phyloP scores from a whole-genome alignment of 768 basidiomycete genomes.

The Panellus pusillus region DNA sequence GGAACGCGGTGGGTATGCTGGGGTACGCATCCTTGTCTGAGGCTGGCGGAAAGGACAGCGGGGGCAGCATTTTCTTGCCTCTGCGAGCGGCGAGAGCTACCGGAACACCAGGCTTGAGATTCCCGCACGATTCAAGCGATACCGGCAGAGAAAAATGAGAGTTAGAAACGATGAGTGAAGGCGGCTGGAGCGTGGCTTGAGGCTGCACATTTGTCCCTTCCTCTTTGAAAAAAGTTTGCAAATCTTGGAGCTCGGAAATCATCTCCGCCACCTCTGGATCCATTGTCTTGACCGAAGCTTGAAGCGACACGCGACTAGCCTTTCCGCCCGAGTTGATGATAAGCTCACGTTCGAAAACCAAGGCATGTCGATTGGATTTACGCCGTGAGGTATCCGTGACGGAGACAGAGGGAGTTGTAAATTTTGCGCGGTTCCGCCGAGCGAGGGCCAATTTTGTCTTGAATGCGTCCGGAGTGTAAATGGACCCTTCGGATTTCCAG shows the following conservation, averaged over 20 bases:
- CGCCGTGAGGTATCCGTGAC: conserved; percentile 9
- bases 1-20: conserved; percentile 43
- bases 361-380: conserved; percentile 27
- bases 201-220: conserved; percentile 14
- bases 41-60: conserved; percentile 26
- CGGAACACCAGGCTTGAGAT: conserved; percentile 20
- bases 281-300: conserved; percentile 34
- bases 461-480: conserved; percentile 36
- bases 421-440: conserved; percentile 7
- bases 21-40: conserved; percentile 34
- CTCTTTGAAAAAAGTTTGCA: conserved; percentile 41
- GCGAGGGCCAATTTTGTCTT: conserved; percentile 20
- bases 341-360: conserved; percentile 38
- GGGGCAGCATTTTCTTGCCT: conserved; percentile 36
- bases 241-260: conserved; percentile 38
- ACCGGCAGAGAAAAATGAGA: conserved; percentile 40
- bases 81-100: conserved; percentile 37
- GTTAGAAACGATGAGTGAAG: conserved; percentile 42
- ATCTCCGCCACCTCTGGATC: conserved; percentile 41
- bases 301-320: conserved; percentile 33
- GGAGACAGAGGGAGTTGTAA: conserved; percentile 11
- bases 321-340: conserved; percentile 29
- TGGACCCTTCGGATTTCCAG: conserved; percentile 43
- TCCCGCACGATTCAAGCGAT: conserved; percentile 34
- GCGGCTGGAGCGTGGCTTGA: conserved; percentile 26